Evolutionary conservation across 192 early-diverging fungal species (phyloP), one percentile per base, ranked within the genome.

Genomic region (Geranomyces variabilis): DNA sequence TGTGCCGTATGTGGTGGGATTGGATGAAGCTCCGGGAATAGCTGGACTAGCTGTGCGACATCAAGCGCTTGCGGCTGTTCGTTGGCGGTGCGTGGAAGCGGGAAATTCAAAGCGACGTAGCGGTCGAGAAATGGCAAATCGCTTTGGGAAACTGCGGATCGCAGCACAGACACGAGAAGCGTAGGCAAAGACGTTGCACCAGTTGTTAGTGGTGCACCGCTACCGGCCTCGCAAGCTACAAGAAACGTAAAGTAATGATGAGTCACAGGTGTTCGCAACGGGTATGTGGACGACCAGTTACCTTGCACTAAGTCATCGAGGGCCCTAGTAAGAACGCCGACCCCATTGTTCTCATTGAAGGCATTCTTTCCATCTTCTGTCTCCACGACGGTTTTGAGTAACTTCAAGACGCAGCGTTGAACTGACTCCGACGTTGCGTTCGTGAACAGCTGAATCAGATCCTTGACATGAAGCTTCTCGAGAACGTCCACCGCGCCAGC

Each of bases 161-260:
- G 74, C 17, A 85, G 69, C 15, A 79, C 77, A 19, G 77, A 55
- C n/a, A 85, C 67, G 8, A 85, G 72, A 0, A 85, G 69, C 1
- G 76, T 77, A 15, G 80, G 73, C 0, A 83, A 58, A 2, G 81
- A 70, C 73, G 76, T 81, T 4, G 63, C 43, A 33, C 68, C 58
- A 9, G 77, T 70, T 34, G 76, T 60, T 8, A 79, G 36, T 9
- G 78, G 63, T 33, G 67, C 63, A 65, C 60, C 68, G 2, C 57
- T 51, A 17, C 63, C 63, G 55, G 67, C 63, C 41, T 77, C 67
- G 34, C 62, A 67, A 60, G 62, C 63, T 45, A 44, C 28, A 26
- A 57, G 24, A 24, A 34, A 45, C 21, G 9, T 7, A 34, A 30
- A 34, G 58, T 29, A 53, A 53, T 47, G 10, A 47, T 10, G 8